These are phyloP conservation scores for Patellifolia procumbens DNA, from an alignment of 179 eudicot genomes.

Conservation along the genomic window DNA sequence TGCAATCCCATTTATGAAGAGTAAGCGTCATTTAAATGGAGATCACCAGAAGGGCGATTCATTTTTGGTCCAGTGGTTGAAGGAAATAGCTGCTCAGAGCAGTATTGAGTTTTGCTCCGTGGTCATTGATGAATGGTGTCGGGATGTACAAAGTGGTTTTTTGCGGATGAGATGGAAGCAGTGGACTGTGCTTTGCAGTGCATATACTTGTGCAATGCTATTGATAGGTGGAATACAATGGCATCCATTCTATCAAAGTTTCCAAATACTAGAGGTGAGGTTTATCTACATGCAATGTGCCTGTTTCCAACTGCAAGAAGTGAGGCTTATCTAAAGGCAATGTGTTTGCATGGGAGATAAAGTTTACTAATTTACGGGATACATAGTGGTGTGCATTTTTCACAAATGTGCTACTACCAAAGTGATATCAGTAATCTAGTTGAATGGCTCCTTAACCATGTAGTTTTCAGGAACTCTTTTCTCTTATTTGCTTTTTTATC, in stretches of 20 bases:
- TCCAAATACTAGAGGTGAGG: slow-evolving; percentile 63
- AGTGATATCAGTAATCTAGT: background rate
- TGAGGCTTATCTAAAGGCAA: no score
- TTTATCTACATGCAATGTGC: slow-evolving; percentile 13
- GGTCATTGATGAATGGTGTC: slow-evolving; percentile 81
- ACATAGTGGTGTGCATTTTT: background rate
- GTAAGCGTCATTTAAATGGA: slow-evolving; percentile 34
- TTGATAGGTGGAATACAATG: slow-evolving; percentile 90
- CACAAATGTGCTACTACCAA: background rate
- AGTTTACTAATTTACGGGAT: background rate
- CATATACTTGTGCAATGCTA: slow-evolving; percentile 61
- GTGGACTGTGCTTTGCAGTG: slow-evolving; percentile 83
- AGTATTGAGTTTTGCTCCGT: slow-evolving; percentile 65
- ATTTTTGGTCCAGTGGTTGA: slow-evolving; percentile 88
- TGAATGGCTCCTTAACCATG: background rate
- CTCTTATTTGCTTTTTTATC: background rate
- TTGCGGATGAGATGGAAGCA: slow-evolving; percentile 65
- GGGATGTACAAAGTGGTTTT: slow-evolving; percentile 47
- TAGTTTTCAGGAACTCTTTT: background rate
- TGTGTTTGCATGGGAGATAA: background rate
- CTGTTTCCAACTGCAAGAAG: no score
- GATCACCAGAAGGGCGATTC: slow-evolving; percentile 47
- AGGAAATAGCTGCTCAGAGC: slow-evolving; percentile 70
- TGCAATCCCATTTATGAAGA: slow-evolving; percentile 83
- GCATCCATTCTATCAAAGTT: slow-evolving; percentile 77